A percentile compares a stretch with the other conserved stretches of the same genome.
Conservation (phyloP, 257 asterid species). For the Solanum medicagineum region DNA sequence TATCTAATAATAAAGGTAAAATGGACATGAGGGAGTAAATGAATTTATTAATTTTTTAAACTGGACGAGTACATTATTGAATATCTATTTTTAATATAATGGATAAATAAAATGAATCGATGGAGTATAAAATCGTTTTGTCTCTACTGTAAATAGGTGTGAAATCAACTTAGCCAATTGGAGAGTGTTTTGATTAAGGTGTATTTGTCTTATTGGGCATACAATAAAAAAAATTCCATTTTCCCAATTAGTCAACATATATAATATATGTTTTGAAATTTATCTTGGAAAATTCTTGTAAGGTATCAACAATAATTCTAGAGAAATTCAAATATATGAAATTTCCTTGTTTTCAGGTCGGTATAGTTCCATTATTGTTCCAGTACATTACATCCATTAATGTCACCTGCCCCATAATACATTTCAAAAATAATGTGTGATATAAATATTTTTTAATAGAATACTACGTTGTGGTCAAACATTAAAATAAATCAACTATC, state of each 20-base stretch:
- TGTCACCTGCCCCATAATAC: background rate
- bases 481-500: background rate
- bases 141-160: too few relatives aligned
- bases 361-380: background rate
- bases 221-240: background rate
- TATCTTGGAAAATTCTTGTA: background rate
- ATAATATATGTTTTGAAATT: background rate
- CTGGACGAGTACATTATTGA: too few relatives aligned
- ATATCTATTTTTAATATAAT: too few relatives aligned
- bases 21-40: too few relatives aligned
- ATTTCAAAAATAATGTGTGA: background rate
- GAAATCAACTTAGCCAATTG: too few relatives aligned
- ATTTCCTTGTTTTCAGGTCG: background rate
- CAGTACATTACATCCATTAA: background rate
- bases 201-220: background rate
- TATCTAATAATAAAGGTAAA: too few relatives aligned
- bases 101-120: too few relatives aligned
- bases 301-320: background rate
- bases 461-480: background rate
- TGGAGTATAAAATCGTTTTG: too few relatives aligned
- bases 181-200: too few relatives aligned
- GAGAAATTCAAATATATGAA: background rate
- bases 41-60: too few relatives aligned
- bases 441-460: background rate
- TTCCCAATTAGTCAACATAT: background rate